Evolutionary conservation across 2,329 filamentous ascomycete genomes (phyloP), one percentile per base, ranked within the genome.

Genomic region (Rhynchosporium agropyri): DNA sequence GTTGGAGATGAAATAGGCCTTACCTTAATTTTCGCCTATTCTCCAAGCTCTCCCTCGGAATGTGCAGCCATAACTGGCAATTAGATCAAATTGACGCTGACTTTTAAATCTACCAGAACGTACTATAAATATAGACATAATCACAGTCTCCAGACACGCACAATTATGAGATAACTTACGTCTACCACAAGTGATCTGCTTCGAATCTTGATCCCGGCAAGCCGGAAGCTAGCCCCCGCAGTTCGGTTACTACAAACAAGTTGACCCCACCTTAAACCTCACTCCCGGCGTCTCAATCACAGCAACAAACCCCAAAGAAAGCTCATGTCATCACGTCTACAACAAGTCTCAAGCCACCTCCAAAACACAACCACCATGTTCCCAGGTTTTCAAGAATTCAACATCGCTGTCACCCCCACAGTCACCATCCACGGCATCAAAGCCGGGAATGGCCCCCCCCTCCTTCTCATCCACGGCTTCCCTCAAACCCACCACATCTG

Each of bases 401-500:
- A 73, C n/a, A 68, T 80, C 62, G 69, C 76, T 57, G 68, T 75
- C 46, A 69, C 72, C 5, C 75, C 76, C 0, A 69, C 71, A 46
- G 71, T 83, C 36, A 75, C 71, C n/a, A 83, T 83, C 64, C 74
- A 76, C 49, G 80, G 80, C 15, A 69, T 80, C 46, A 74, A 73
- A 54, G 77, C 74, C 67, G 74, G 72, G 36, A 65, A 69, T 36
- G 62, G 73, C 0, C 79, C 77, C 0, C 76, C 80, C 0, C 75
- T 84, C 6, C 74, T 79, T 13, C 74, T 84, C 7, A 72, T 84
- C 6, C 81, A 84, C 60, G 82, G 81, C 42, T 84, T 80, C 66
- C 82, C 82, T 0, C 57, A 84, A 68, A 83, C 76, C 4, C 75
- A 77, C 20, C 78, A 80, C 64, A 83, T 83, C 20, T 84, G 82